Percentiles rank a stretch among this genome's conserved stretches.
Conservation (phyloP, 2,329 filamentous ascomycete species). For the Beauveria bassiana region DNA sequence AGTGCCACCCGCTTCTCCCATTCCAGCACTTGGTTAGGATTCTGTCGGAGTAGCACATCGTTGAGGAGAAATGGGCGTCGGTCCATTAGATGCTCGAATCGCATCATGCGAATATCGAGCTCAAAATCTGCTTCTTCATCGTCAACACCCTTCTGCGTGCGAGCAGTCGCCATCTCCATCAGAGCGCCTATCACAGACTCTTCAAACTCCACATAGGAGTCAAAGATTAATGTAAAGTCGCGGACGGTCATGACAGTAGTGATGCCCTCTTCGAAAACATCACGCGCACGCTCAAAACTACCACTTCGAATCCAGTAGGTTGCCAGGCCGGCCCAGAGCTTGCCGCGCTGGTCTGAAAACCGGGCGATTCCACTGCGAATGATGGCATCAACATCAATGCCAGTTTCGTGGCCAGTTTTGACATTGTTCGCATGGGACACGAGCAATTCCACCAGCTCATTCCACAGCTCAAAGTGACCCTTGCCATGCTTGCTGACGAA, state of each 20-base stretch:
- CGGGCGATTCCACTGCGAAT: constrained; percentile 84
- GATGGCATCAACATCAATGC: constrained; percentile 86
- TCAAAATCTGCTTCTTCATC: constrained; percentile 88
- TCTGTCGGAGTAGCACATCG: constrained; percentile 89
- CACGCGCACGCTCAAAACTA: constrained; percentile 84
- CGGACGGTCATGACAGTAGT: constrained; percentile 98
- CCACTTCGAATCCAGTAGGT: constrained; percentile 95
- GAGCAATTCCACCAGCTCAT: constrained; percentile 89
- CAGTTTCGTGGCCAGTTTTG: constrained; percentile 69
- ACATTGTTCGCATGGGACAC: constrained; percentile 86
- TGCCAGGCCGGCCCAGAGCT: constrained; percentile 88
- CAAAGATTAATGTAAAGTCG: constrained; percentile 94
- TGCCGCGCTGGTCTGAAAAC: constrained; percentile 89
- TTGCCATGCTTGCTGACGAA: constrained; percentile 92
- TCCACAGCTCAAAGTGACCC: constrained; percentile 95
- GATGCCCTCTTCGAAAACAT: constrained; percentile 92
- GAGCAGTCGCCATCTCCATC: constrained; percentile 77
- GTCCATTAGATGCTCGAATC: constrained; percentile 98
- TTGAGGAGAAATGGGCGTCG: constrained; percentile 91
- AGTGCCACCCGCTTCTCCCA: constrained; percentile 96
- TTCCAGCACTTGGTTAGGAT: constrained; percentile 90
- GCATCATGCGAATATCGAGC: constrained; percentile 92
- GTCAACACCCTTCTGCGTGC: constrained; percentile 68
- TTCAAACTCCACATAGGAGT: constrained; percentile 94
- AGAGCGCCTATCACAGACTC: constrained; percentile 87